Evolutionary conservation across 192 early-diverging fungal genomes (phyloP).

Genomic region (Gigaspora rosea): DNA sequence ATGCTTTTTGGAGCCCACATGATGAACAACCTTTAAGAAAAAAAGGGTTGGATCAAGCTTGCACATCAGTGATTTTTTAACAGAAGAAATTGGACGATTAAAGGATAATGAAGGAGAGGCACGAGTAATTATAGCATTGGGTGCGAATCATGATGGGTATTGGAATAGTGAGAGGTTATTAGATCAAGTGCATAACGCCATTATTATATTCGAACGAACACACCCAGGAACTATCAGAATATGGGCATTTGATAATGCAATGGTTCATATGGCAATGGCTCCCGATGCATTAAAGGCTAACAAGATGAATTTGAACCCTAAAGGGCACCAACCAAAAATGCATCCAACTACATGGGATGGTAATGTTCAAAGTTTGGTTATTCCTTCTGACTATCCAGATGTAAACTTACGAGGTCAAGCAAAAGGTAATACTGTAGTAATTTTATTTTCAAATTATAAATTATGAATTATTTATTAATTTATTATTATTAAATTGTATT

Average conservation of each 20-base stretch:
- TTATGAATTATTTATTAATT: too few species aligned
- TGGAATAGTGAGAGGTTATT: neutral
- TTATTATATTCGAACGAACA: slow-evolving; percentile 6
- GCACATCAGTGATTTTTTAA: neutral
- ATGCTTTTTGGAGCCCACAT: too few species aligned
- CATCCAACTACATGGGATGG: too few species aligned
- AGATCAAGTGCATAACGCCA: neutral
- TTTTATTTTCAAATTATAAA: neutral
- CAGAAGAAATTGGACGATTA: neutral
- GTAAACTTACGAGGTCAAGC: too few species aligned
- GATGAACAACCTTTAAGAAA: neutral
- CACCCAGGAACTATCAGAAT: neutral
- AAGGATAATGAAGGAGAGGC: neutral
- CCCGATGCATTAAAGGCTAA: neutral
- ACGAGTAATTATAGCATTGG: neutral
- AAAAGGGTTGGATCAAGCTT: neutral
- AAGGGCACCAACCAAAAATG: too few species aligned
- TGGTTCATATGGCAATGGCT: neutral
- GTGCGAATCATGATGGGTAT: slow-evolving; percentile 1
- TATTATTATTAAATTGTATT: neutral
- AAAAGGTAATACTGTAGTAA: neutral
- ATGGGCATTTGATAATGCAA: too few species aligned
- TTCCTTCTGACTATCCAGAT: too few species aligned
- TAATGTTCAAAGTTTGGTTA: too few species aligned
- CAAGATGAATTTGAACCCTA: slow-evolving; percentile 11